Evolutionary conservation across 1,284 basidiomycete species (phyloP).

Genomic region (Coriolopsis trogii): DNA sequence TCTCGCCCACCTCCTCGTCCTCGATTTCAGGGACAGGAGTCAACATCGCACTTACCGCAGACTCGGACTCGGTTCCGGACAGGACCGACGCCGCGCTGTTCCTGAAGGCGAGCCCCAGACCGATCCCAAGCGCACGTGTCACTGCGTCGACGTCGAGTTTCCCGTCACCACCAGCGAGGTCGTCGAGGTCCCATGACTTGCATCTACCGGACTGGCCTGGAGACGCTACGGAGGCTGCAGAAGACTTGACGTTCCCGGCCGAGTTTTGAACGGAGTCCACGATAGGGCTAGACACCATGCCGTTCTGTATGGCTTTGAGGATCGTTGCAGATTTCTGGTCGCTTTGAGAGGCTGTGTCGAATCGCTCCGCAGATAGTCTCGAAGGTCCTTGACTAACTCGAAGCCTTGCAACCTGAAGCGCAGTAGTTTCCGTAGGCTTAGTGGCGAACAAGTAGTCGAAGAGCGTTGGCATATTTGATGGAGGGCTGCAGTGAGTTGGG

Average conservation of each 20-base stretch:
- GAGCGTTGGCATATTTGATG: neutral
- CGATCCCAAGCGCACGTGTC: slow-evolving; percentile 31
- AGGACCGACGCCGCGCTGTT: neutral
- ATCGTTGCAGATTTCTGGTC: too few relatives aligned
- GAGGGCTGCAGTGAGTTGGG: slow-evolving; percentile 17
- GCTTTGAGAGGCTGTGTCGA: too few relatives aligned
- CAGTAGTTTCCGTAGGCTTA: neutral
- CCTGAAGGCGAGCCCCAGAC: slow-evolving; percentile 13
- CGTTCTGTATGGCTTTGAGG: too few relatives aligned
- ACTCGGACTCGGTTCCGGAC: neutral
- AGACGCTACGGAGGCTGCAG: neutral
- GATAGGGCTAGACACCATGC: too few relatives aligned
- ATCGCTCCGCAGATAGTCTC: too few relatives aligned
- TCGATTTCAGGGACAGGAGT: neutral
- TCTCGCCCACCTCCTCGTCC: neutral
- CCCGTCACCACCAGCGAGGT: slow-evolving; percentile 27
- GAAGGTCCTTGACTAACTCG: too few relatives aligned
- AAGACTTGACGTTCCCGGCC: neutral
- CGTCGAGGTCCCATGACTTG: slow-evolving; percentile 29
- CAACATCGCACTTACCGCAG: neutral
- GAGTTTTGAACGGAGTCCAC: neutral
- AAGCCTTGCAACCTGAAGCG: too few relatives aligned
- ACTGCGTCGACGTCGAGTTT: slow-evolving; percentile 36
- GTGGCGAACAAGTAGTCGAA: slow-evolving; percentile 3
- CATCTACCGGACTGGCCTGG: neutral